Evolutionary conservation across 2,329 filamentous ascomycete genomes (phyloP), one percentile per base, ranked within the genome.

Genomic region (Capronia americana): DNA sequence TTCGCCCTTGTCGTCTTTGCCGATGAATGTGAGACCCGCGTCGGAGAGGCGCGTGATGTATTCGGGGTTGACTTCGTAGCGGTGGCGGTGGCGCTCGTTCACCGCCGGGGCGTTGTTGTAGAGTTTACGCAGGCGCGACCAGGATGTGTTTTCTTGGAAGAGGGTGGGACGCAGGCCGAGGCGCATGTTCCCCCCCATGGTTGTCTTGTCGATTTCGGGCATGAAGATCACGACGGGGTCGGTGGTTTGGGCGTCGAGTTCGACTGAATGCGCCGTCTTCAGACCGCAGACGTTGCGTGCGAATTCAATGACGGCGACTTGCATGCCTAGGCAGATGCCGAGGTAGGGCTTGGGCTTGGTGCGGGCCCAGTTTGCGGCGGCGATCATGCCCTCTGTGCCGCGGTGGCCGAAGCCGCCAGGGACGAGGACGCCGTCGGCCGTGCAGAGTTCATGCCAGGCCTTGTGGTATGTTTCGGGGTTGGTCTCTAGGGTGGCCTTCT

Each of bases 271-370:
- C 0, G 86, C 87, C 51, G 82, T 79, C 3, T 79, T 77, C 69
- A 93, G 84, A 30, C 86, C 86, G 79, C 88, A 91, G 0, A 94
- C 82, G 71, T 92, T 88, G 50, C 93, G 88, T 1, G 93, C 92
- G 73, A 88, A 92, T 78, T 98, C 93, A 72, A 97, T 90, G 55
- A 97, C 92, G 23, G 94, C 93, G 55, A 97, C 86, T 78, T 98
- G 95, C 89, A 97, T 92, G 64, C 93, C 93, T 24, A 97, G 83
- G 77, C 94, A 97, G 69, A 98, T 90, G 66, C 95, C 95, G 0
- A 98, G 85, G 80, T 90, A 97, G 1, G 93, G 93, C 3, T 87
- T 87, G 69, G 90, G 89, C 73, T 92, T 89, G 71, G 90, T 90
- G 63, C 95, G 89, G 1, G 94, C 93, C 89, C 91, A 97, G 70